Percentiles rank a stretch among this genome's conserved stretches.
Evolutionary conservation across 805 yeast species (phyloP).

Genomic region (Tetrapisispora pingtungensis): DNA sequence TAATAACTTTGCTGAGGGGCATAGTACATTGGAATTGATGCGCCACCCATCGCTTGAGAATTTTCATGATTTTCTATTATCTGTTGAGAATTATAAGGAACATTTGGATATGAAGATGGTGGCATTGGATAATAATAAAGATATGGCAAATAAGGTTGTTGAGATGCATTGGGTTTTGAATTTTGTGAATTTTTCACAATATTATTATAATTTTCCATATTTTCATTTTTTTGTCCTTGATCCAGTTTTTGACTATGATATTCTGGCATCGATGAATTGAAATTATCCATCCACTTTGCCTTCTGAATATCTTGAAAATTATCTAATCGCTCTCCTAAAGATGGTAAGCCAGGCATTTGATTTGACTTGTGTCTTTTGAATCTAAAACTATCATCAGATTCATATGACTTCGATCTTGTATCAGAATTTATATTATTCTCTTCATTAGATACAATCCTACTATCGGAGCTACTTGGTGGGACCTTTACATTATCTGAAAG

Average conservation of each 20-base stretch:
- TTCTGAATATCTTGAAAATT: constrained; percentile 20
- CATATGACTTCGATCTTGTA: constrained; percentile 9
- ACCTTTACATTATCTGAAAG: constrained; percentile 3
- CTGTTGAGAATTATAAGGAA: constrained; percentile 18
- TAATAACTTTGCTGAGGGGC: constrained; percentile 6
- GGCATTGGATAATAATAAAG: constrained; percentile 21
- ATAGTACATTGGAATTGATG: constrained; percentile 1
- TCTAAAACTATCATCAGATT: constrained; percentile 25
- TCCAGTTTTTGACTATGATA: background rate
- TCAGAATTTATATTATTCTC: constrained; percentile 5
- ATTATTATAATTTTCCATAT: background rate
- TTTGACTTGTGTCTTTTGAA: constrained; percentile 25
- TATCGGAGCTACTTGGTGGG: background rate
- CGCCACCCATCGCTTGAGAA: background rate
- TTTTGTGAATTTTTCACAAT: background rate
- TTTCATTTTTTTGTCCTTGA: no score
- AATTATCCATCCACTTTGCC: constrained; percentile 27
- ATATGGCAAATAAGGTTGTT: constrained; percentile 17
- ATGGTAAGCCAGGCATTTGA: constrained; percentile 17
- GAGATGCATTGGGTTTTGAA: constrained; percentile 2
- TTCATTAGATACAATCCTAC: constrained; percentile 2
- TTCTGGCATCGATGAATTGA: constrained; percentile 16
- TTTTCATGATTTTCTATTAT: constrained; percentile 1
- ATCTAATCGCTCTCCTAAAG: constrained; percentile 25
- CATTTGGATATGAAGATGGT: constrained; percentile 11